These are phyloP conservation scores for Talaromyces verruculosus DNA, from an alignment of 2,329 filamentous ascomycete species.

Conservation along the genomic window DNA sequence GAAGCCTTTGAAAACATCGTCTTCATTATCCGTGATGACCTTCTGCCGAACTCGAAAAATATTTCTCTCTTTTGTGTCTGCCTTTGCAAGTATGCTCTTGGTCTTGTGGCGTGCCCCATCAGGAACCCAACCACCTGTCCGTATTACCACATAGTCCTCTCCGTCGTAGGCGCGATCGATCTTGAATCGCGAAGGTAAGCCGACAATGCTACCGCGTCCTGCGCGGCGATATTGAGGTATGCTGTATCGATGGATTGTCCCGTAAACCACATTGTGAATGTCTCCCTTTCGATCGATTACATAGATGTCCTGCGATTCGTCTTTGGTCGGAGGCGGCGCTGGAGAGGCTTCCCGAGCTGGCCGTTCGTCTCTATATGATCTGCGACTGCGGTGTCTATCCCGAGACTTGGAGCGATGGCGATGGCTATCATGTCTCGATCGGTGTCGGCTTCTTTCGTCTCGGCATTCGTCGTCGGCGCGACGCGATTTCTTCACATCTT, in stretches of 20 bases:
- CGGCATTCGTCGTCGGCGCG: slow-evolving; percentile 21
- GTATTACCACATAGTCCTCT: slow-evolving; percentile 40
- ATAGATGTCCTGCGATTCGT: slow-evolving; percentile 47
- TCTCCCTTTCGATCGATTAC: slow-evolving; percentile 75
- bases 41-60: slow-evolving; percentile 32
- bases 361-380: slow-evolving; percentile 21
- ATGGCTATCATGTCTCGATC: slow-evolving; percentile 28
- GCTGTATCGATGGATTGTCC: slow-evolving; percentile 68
- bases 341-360: slow-evolving; percentile 4
- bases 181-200: slow-evolving; percentile 58
- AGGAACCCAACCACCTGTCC: slow-evolving; percentile 34
- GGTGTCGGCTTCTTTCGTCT: slow-evolving; percentile 29
- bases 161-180: slow-evolving; percentile 65
- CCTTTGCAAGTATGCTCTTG: slow-evolving; percentile 40
- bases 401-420: slow-evolving; percentile 27
- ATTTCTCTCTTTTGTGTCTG: slow-evolving; percentile 26
- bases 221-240: slow-evolving; percentile 69
- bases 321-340: slow-evolving; percentile 7
- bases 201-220: slow-evolving; percentile 70
- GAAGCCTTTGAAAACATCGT: slow-evolving; percentile 32
- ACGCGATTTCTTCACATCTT: slow-evolving; percentile 22
- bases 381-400: slow-evolving; percentile 24
- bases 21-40: slow-evolving; percentile 25
- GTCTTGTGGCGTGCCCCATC: slow-evolving; percentile 50
- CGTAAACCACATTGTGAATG: slow-evolving; percentile 70